Percentiles rank a stretch among this genome's conserved stretches.
phyloP scores from a whole-genome alignment of 1,139 yeast genomes.

The Sugiyamaella xylanicola region DNA sequence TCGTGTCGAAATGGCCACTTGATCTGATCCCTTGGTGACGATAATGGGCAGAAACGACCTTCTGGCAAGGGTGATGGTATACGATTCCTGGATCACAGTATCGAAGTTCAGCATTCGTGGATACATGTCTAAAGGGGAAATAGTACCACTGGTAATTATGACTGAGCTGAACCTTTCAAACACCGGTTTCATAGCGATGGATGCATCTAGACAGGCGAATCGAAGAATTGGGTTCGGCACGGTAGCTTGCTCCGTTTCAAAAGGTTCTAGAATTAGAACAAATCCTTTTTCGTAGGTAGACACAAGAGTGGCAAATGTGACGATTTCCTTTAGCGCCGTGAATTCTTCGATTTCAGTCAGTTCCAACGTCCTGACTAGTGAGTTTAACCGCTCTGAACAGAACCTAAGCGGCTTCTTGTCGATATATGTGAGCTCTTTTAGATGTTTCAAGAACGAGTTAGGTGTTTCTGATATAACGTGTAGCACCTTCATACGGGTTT shows the following conservation, averaged over 20 bases:
- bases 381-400: constrained; percentile 87
- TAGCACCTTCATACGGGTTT: constrained; percentile 95
- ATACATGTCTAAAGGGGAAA: constrained; percentile 97
- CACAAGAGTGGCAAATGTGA: constrained; percentile 93
- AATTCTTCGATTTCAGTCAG: constrained; percentile 88
- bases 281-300: constrained; percentile 95
- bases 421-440: constrained; percentile 89
- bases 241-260: constrained; percentile 94
- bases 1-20: constrained; percentile 92
- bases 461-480: constrained; percentile 98
- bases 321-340: constrained; percentile 89
- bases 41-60: constrained; percentile 93
- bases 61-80: constrained; percentile 92
- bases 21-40: constrained; percentile 96
- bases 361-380: constrained; percentile 86
- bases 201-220: constrained; percentile 94
- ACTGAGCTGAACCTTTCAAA: constrained; percentile 94
- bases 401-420: constrained; percentile 89
- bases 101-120: constrained; percentile 96
- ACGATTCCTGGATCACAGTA: constrained; percentile 92
- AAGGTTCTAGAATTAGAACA: constrained; percentile 88
- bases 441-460: constrained; percentile 83
- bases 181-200: constrained; percentile 95
- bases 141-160: constrained; percentile 94
- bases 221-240: constrained; percentile 97